Percentiles rank a stretch among this genome's conserved stretches.
Conservation (phyloP, 805 yeast genomes). For the Hanseniaspora clermontiae region DNA sequence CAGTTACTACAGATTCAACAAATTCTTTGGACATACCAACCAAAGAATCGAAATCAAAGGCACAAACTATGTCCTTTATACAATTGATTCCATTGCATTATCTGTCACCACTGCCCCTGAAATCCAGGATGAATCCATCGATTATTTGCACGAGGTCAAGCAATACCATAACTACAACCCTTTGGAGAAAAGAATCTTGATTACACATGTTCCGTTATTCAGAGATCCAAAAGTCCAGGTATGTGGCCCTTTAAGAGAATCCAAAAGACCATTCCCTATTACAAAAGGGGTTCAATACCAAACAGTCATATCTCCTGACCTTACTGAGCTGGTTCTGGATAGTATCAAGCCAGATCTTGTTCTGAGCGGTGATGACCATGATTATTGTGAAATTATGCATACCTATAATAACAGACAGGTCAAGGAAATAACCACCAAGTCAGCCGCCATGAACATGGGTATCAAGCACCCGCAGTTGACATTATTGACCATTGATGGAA, state of each 20-base stretch:
- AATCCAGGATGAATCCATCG: constrained; percentile 36
- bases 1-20: constrained; percentile 49
- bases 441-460: constrained; percentile 90
- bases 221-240: constrained; percentile 47
- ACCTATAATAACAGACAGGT: constrained; percentile 20
- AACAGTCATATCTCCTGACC: constrained; percentile 59
- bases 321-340: constrained; percentile 47
- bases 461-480: constrained; percentile 70
- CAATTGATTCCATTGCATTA: constrained; percentile 73
- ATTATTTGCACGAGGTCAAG: constrained; percentile 37
- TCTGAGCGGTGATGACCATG: constrained; percentile 95
- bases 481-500: constrained; percentile 43
- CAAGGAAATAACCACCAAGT: constrained; percentile 74
- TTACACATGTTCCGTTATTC: constrained; percentile 81
- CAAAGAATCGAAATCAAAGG: constrained; percentile 33
- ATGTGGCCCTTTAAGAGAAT: constrained; percentile 75
- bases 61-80: constrained; percentile 58
- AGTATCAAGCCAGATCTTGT: constrained; percentile 52
- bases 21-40: constrained; percentile 61
- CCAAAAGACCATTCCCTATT: constrained; percentile 51
- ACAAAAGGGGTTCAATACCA: constrained; percentile 75
- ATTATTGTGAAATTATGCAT: constrained; percentile 74
- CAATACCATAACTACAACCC: constrained; percentile 20
- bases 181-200: constrained; percentile 47
- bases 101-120: constrained; percentile 42